phyloP scores from a whole-genome alignment of 2,329 filamentous ascomycete genomes.

The Aspergillus niger region DNA sequence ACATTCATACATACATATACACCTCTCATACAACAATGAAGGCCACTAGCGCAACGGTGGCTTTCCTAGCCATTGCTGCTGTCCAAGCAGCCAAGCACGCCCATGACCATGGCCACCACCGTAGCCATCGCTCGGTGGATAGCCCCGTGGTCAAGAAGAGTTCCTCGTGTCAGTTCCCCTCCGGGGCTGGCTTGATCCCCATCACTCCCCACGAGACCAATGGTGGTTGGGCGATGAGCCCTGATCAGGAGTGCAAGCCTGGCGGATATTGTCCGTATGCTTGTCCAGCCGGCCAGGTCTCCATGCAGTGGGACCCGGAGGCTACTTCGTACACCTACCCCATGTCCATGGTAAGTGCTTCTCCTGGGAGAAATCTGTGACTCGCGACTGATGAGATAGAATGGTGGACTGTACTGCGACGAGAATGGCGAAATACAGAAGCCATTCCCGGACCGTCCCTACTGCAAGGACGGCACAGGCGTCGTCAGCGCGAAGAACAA shows the following conservation, averaged over 20 bases:
- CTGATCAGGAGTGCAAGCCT: constrained; percentile 67
- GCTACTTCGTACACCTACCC: constrained; percentile 69
- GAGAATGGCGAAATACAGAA: constrained; percentile 65
- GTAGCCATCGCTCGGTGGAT: constrained; percentile 30
- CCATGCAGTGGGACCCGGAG: constrained; percentile 74
- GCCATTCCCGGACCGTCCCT: constrained; percentile 67
- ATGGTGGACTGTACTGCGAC: constrained; percentile 74
- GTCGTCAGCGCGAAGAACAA: constrained; percentile 68
- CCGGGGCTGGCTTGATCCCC: constrained; percentile 65
- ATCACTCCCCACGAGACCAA: constrained; percentile 67
- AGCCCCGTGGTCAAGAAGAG: constrained; percentile 55
- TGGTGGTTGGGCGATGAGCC: constrained; percentile 78
- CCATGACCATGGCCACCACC: constrained; percentile 15
- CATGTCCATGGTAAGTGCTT: constrained; percentile 66
- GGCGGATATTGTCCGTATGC: constrained; percentile 75
- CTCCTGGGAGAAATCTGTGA: not conserved
- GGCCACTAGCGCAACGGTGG: constrained; percentile 36
- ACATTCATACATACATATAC: constrained; percentile 1
- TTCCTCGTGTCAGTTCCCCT: constrained; percentile 65
- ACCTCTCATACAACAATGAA: constrained; percentile 32
- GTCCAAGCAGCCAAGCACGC: constrained; percentile 39
- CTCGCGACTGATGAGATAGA: constrained; percentile 47
- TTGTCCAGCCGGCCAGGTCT: constrained; percentile 73
- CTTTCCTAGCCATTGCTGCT: constrained; percentile 40
- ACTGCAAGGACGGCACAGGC: constrained; percentile 71